Evolutionary conservation across 768 basidiomycete species (phyloP), one percentile per base, ranked within the genome.

Genomic region (Boletellus ananiceps): DNA sequence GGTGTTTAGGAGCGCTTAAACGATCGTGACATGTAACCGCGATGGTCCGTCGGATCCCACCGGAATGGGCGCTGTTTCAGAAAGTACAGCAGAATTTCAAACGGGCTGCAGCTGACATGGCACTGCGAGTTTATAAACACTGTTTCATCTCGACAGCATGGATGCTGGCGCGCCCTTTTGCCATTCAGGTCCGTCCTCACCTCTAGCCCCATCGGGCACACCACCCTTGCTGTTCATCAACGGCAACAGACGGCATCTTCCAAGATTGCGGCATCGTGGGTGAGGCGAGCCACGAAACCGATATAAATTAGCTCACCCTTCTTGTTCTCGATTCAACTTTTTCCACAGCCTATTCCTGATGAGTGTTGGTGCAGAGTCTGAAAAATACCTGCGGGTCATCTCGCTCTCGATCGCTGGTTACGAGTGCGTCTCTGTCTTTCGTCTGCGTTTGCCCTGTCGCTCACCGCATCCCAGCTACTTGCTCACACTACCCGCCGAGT

Each of bases 1-100:
- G 84, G 86, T 1, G 58, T 67, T 21, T 81, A 73, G 55, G 34
- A 48, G 51, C 6, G 35, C n/a, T 37, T 46, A 42, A n/a, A n/a
- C n/a, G n/a, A n/a, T n/a, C n/a, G n/a, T 19, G 19, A 19, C 2
- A 42, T 38, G 45, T 45, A 25, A 25, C 23, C 23, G 23, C n/a
- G n/a, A n/a, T n/a, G n/a, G n/a, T n/a, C 23, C 23, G 23, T 25
- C 23, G 23, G 23, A 25, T 4, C 23, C 23, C 23, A 25, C 23
- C 23, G 23, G 8, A 11, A 8, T 29, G 8, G 29, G 29, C 29
- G 29, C 29, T 11, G 29, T 29, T 29, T 29, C 29, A 29, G 11
- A 8, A 29, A 29, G 11, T 1, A 29, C 8, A 29, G 11, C 8
- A 8, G 8, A 29, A 29, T 29, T 29, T 29, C 29, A 29, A 8